Conservation (phyloP, 2,329 filamentous ascomycete genomes). For the Kalaharituber pfeilii region DNA sequence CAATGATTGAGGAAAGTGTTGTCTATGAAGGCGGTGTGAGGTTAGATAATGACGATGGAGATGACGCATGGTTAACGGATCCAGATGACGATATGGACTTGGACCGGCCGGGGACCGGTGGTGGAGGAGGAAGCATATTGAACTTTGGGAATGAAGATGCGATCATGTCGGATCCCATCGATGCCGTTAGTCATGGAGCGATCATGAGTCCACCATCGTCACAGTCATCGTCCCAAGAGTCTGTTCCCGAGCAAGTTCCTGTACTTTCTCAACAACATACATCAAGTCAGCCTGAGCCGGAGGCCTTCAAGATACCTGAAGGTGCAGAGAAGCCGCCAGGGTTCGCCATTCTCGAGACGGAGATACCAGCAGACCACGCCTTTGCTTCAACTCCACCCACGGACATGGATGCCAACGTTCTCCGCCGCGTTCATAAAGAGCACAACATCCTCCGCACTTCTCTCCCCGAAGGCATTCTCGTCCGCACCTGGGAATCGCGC, state of each 20-base stretch:
- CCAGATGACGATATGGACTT: conserved; percentile 25
- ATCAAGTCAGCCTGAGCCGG: conserved; percentile 14
- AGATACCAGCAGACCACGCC: conserved; percentile 31
- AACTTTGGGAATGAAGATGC: conserved; percentile 1
- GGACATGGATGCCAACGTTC: conserved; percentile 22
- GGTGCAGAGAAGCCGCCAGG: conserved; percentile 21
- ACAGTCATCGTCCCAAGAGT: neutral
- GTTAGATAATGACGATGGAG: conserved; percentile 28
- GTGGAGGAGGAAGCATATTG: conserved; percentile 4
- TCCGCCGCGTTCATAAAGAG: conserved; percentile 40
- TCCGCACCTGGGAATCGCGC: conserved; percentile 41
- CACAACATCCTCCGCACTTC: conserved; percentile 39
- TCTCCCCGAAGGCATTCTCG: conserved; percentile 39
- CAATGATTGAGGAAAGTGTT: conserved; percentile 26
- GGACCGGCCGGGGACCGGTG: conserved; percentile 14
- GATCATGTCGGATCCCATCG: neutral
- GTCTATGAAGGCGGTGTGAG: conserved; percentile 31
- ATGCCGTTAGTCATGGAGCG: neutral
- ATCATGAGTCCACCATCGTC: neutral
- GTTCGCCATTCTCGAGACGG: conserved; percentile 30
- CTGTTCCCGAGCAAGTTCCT: no score
- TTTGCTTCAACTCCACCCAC: conserved; percentile 24
- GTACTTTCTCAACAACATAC: conserved; percentile 4
- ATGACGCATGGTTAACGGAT: conserved; percentile 28
- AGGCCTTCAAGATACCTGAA: conserved; percentile 12